Base-by-base conservation (phyloP, 805 yeast species). In the Ogataea paradorogensis region DNA sequence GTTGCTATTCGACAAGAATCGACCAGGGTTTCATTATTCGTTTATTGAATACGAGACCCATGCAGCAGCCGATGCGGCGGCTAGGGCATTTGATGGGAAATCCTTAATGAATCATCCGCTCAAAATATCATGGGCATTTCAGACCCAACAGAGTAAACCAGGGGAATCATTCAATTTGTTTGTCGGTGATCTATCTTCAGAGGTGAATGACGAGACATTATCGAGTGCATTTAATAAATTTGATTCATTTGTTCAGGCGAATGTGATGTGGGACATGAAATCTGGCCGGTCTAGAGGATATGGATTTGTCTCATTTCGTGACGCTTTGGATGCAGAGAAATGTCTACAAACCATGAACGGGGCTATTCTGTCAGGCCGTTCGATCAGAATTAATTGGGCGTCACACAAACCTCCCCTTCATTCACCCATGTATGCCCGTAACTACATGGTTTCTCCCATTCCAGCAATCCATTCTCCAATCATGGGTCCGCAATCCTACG, bases 261-360 rank as follows among this genome's bases (percentile, higher is more conserved):
- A 88, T 52, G 96, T 88, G 23, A 89, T 88, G 96, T 88, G 96
- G 96, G 96, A 89, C 60, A 86, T 87, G 95, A 90, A 85, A 60
- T 83, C 93, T 18, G 93, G 95, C 30, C 73, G 95, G 58, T 86
- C 95, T 3, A 73, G 96, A 64, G 95, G 96, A 26, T 88, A 88
- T 57, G 96, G 96, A 2, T 88, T 89, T 62, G 93, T 87, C 9
- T 81, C 91, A 1, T 89, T 89, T 55, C 61, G 67, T 20, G 75
- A 73, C 18, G 76, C 72, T 46, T 63, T 67, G 14, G 91, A 86
- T 48, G 96, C 95, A 2, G 87, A 83, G 52, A 62, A 60, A 36
- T 95, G 95, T 21, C 66, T 86, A 48, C 73, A 71, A 41, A 63
- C 80, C 21, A 85, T 82, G 87, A 83, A 83, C 59, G 95, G 95